These are phyloP conservation scores for Diutina ranongensis DNA, from an alignment of 1,139 yeast genomes.

Conservation along the genomic window DNA sequence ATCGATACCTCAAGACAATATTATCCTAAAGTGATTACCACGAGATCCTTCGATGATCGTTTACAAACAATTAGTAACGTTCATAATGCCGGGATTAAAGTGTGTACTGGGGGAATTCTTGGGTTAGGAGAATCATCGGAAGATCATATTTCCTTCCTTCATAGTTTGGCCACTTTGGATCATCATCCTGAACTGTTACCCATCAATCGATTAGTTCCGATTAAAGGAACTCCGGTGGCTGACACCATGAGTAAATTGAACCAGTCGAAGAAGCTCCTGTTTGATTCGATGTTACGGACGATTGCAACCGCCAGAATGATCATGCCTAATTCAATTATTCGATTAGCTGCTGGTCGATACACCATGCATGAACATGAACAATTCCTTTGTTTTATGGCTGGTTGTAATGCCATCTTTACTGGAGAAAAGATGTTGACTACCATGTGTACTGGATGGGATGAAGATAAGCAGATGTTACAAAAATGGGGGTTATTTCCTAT, in stretches of 20 bases:
- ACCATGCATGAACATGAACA: slow-evolving; percentile 75
- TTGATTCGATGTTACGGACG: slow-evolving; percentile 55
- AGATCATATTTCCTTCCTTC: slow-evolving; percentile 59
- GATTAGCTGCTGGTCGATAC: slow-evolving; percentile 74
- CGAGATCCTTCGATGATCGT: slow-evolving; percentile 62
- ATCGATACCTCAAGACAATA: slow-evolving; percentile 73
- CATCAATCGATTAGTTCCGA: slow-evolving; percentile 69
- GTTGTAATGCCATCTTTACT: slow-evolving; percentile 72
- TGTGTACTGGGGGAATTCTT: slow-evolving; percentile 71
- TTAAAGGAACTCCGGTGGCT: slow-evolving; percentile 68
- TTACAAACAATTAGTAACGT: slow-evolving; percentile 55
- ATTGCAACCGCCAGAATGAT: slow-evolving; percentile 65
- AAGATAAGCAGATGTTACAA: slow-evolving; percentile 53
- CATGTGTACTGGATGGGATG: slow-evolving; percentile 80
- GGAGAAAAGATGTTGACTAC: slow-evolving; percentile 78
- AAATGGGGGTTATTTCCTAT: slow-evolving; percentile 61
- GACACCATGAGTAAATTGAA: slow-evolving; percentile 34
- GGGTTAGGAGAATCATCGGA: slow-evolving; percentile 69
- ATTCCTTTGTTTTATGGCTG: slow-evolving; percentile 64
- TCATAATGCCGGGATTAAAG: slow-evolving; percentile 53
- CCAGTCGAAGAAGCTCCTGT: slow-evolving; percentile 22
- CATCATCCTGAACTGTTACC: slow-evolving; percentile 74
- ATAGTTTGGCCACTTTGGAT: slow-evolving; percentile 56
- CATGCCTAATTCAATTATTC: slow-evolving; percentile 61
- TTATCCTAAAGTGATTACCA: slow-evolving; percentile 59